Base-by-base conservation (phyloP, 148 eudicot genomes). In the Polygonum aviculare region DNA sequence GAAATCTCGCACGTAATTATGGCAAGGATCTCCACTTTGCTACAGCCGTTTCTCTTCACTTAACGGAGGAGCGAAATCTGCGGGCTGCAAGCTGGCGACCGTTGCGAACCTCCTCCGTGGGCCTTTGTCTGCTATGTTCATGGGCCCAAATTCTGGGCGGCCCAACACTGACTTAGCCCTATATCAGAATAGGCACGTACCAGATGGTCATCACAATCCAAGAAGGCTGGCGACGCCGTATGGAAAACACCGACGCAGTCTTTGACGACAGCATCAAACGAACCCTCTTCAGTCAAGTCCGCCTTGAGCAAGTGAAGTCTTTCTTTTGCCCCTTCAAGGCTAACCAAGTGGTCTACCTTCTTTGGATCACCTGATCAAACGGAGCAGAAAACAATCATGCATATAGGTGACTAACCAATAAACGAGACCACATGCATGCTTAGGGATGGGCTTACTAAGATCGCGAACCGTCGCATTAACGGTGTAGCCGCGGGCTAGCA, bases 401-500 rank as follows among this genome's bases (percentile, higher is more conserved):
- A 49, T 49, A 49, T 7, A 49, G 41, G 41, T 39, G 41, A 39
- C 7, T 4, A 39, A 39, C 7, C 7, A 39, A 0, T 0, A 5
- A 19, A 19, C 4, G 2, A 52, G 21, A 55, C 19, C 31, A 26
- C 31, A 26, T 26, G 31, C 31, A 26, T 51, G 16, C 16, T 15
- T 2, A 51, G 6, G 6, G n/a, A 69, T 10, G 8, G 55, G 48
- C 55, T 21, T 26, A 79, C 81, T 40, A 15, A 40, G 77, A 36
- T 79, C 69, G 26, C 77, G 76, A 73, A 79, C 81, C 11, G 75
- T 63, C 52, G 69, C 81, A 36, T 40, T 79, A 31, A 75, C 81
- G 72, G 70, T 31, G 55, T 79, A 79, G 33, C 81, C 81, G n/a
- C 81, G 81, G 71, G 49, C 69, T 38, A 79, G 69, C 16, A 79